These are phyloP conservation scores for Juglanconis oblonga DNA, from an alignment of 2,329 filamentous ascomycete species.

Conservation along the genomic window DNA sequence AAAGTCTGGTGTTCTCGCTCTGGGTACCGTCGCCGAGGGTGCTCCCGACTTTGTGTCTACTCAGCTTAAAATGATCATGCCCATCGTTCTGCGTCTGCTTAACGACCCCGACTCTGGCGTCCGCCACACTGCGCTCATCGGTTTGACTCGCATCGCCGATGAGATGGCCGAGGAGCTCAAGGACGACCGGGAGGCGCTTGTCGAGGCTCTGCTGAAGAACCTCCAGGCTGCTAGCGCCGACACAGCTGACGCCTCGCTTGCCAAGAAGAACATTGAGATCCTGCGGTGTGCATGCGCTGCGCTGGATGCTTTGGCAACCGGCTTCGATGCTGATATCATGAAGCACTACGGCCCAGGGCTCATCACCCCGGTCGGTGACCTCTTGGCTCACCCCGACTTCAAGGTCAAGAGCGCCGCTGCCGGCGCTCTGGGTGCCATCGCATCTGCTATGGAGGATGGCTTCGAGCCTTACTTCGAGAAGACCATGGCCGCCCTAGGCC, in stretches of 20 bases:
- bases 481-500: conserved; percentile 85
- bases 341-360: conserved; percentile 78
- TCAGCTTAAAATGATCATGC: conserved; percentile 82
- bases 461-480: conserved; percentile 91
- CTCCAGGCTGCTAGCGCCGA: conserved; percentile 75
- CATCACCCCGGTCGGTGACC: conserved; percentile 77
- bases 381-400: conserved; percentile 80
- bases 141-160: conserved; percentile 85
- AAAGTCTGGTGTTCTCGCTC: conserved; percentile 84
- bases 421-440: conserved; percentile 86
- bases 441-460: conserved; percentile 74
- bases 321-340: conserved; percentile 77
- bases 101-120: conserved; percentile 82
- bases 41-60: conserved; percentile 96
- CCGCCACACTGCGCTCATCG: conserved; percentile 81
- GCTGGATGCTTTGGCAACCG: conserved; percentile 86
- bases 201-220: conserved; percentile 84
- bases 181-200: conserved; percentile 78
- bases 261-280: conserved; percentile 77
- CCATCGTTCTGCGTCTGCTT: conserved; percentile 77
- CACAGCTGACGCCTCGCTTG: conserved; percentile 58
- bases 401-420: conserved; percentile 89
- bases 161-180: conserved; percentile 89
- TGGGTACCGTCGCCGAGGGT: conserved; percentile 93
- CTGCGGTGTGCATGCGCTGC: conserved; percentile 88